A percentile compares a stretch with the other conserved stretches of the same genome.
Evolutionary conservation across 805 yeast genomes (phyloP).

Genomic region (Saccharomycopsis synnaedendra): DNA sequence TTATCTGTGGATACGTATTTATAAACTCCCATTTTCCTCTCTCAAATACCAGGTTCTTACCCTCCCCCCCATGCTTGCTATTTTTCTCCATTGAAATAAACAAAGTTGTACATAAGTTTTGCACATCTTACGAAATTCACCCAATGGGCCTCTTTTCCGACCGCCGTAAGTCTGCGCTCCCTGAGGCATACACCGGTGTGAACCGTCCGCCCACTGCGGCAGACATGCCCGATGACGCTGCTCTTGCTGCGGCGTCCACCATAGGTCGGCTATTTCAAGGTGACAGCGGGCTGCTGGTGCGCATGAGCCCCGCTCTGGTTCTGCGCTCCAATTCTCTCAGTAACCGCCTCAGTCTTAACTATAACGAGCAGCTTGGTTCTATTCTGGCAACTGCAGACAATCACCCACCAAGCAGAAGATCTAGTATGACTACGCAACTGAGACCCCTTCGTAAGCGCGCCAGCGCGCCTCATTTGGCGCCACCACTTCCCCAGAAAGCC

Average conservation of each 20-base stretch:
- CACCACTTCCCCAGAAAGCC: too few relatives aligned
- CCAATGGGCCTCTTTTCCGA: slow-evolving; percentile 13
- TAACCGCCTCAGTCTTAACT: background rate
- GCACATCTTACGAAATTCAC: too few relatives aligned
- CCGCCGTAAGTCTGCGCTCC: slow-evolving; percentile 13
- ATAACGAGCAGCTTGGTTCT: slow-evolving; percentile 3
- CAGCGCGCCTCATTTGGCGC: background rate
- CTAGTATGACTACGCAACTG: background rate
- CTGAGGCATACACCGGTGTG: slow-evolving; percentile 16
- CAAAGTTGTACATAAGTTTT: too few relatives aligned
- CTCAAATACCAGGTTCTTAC: too few relatives aligned
- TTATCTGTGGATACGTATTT: too few relatives aligned
- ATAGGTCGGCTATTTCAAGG: slow-evolving; percentile 14
- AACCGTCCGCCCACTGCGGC: slow-evolving; percentile 12
- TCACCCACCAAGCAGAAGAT: background rate
- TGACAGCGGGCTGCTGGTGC: background rate
- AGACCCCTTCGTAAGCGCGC: background rate
- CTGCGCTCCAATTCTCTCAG: slow-evolving; percentile 2
- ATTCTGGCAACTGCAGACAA: background rate
- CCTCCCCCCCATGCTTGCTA: too few relatives aligned
- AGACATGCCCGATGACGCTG: slow-evolving; percentile 15
- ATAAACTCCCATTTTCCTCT: too few relatives aligned
- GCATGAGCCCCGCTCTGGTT: background rate
- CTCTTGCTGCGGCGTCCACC: slow-evolving; percentile 16
- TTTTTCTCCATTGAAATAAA: too few relatives aligned